Percentiles rank a stretch among this genome's conserved stretches.
These are phyloP conservation scores for Amoeboaphelidium protococcarum DNA, from an alignment of 371 early-diverging fungal species.

Conservation along the genomic window DNA sequence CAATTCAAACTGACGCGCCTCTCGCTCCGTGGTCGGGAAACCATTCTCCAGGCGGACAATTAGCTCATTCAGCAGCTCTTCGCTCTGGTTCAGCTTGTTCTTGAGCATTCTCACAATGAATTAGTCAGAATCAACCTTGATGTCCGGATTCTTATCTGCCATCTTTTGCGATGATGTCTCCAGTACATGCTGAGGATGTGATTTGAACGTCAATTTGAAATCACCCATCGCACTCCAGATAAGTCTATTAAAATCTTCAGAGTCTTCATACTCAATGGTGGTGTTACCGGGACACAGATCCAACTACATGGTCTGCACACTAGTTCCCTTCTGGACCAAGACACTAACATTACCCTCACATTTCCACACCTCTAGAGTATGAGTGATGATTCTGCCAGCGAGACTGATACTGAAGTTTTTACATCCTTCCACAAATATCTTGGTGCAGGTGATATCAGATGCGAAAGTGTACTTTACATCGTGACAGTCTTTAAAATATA, in stretches of 20 bases:
- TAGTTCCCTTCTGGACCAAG: neutral
- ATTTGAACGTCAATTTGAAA: neutral
- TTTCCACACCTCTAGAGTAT: neutral
- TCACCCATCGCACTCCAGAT: neutral
- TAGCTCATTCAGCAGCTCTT: neutral
- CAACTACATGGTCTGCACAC: neutral
- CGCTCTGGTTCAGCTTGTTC: neutral
- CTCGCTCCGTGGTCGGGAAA: slow-evolving; percentile 1
- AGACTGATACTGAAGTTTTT: neutral
- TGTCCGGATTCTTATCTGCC: neutral
- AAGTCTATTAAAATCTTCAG: neutral
- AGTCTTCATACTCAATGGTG: neutral
- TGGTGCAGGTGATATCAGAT: neutral
- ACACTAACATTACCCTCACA: neutral
- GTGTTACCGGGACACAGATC: neutral
- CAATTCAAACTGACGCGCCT: neutral
- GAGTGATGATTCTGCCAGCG: neutral
- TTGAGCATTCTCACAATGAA: neutral
- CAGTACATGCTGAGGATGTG: neutral
- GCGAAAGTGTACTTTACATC: no score
- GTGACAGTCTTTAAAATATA: no score
- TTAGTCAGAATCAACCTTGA: neutral
- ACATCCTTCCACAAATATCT: neutral
- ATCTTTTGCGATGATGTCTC: neutral
- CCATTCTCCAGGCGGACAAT: slow-evolving; percentile 1